phyloP scores from a whole-genome alignment of 345 rosid genomes.

The Syzygium oleosum region DNA sequence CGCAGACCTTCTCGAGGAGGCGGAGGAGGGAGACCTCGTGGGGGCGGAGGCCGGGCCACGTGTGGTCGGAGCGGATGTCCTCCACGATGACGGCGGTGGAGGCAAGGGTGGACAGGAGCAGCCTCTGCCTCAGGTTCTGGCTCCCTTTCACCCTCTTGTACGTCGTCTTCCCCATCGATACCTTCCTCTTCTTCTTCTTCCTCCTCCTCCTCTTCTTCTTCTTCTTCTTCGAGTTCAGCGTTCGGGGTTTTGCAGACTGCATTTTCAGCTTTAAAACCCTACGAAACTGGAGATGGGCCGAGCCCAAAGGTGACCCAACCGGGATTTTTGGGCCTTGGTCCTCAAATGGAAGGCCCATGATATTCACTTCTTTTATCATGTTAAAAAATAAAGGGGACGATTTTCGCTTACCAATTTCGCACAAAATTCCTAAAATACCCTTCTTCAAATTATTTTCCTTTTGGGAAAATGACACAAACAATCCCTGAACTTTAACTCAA shows the following conservation, averaged over 20 bases:
- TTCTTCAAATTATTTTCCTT: not conserved
- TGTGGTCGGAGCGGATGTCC: slow-evolving; percentile 61
- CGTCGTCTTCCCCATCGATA: slow-evolving; percentile 46
- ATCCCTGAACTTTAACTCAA: too few relatives aligned
- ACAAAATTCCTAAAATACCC: not conserved
- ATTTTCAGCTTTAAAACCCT: not conserved
- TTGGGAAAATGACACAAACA: too few relatives aligned
- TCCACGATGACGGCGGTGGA: slow-evolving; percentile 50
- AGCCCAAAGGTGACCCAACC: not conserved
- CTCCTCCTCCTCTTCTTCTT: not conserved
- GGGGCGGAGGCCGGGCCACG: slow-evolving; percentile 65
- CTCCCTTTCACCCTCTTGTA: slow-evolving; percentile 70
- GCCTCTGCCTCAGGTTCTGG: slow-evolving; percentile 63
- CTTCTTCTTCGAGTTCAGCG: not conserved
- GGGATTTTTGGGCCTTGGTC: not conserved
- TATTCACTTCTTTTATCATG: not conserved
- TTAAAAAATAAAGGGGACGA: not conserved
- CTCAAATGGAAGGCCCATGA: not conserved
- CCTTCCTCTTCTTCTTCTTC: not conserved
- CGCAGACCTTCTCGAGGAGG: slow-evolving; percentile 59
- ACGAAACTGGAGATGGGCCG: not conserved
- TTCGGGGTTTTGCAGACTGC: not conserved
- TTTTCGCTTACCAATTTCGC: not conserved
- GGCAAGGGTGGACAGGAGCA: slow-evolving; percentile 65
- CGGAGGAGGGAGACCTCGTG: slow-evolving; percentile 79